A percentile compares a stretch with the other conserved stretches of the same genome.
Evolutionary conservation across 164 flowering plant genomes (phyloP).

Genomic region (Amborella trichopoda): DNA sequence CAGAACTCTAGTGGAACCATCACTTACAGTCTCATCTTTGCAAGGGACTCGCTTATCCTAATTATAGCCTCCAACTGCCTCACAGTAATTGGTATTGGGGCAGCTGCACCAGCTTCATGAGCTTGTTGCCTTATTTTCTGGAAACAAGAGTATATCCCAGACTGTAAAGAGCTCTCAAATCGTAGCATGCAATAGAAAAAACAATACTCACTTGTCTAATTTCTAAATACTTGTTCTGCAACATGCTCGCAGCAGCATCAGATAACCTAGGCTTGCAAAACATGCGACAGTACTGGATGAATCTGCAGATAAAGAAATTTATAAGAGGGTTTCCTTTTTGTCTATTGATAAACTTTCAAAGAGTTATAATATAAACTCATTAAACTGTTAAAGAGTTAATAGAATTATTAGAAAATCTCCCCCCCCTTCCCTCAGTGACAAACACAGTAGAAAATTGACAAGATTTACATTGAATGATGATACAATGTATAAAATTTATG

Average conservation of each 20-base stretch:
- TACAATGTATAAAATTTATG: too few relatives aligned
- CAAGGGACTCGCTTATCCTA: constrained; percentile 91
- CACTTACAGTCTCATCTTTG: constrained; percentile 93
- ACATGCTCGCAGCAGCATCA: constrained; percentile 62
- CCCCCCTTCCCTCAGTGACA: too few relatives aligned
- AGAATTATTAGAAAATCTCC: too few relatives aligned
- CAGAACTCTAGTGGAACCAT: too few relatives aligned
- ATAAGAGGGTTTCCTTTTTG: neutral
- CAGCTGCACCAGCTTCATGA: constrained; percentile 85
- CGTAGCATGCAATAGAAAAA: neutral
- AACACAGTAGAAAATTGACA: too few relatives aligned
- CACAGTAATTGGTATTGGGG: constrained; percentile 93
- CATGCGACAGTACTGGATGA: constrained; percentile 74
- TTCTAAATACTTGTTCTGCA: constrained; percentile 75
- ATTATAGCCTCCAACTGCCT: constrained; percentile 95
- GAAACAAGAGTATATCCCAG: constrained; percentile 1
- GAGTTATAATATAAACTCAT: too few relatives aligned
- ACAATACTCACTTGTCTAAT: constrained; percentile 68
- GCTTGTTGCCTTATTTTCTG: constrained; percentile 95
- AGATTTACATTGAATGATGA: too few relatives aligned
- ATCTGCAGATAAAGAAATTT: constrained; percentile 31
- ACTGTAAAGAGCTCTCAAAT: neutral
- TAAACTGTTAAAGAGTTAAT: too few relatives aligned
- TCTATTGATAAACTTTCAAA: neutral
- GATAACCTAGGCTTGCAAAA: constrained; percentile 82